Evolutionary conservation across 2,329 filamentous ascomycete species (phyloP).

Genomic region (Elsinoe arachidis): DNA sequence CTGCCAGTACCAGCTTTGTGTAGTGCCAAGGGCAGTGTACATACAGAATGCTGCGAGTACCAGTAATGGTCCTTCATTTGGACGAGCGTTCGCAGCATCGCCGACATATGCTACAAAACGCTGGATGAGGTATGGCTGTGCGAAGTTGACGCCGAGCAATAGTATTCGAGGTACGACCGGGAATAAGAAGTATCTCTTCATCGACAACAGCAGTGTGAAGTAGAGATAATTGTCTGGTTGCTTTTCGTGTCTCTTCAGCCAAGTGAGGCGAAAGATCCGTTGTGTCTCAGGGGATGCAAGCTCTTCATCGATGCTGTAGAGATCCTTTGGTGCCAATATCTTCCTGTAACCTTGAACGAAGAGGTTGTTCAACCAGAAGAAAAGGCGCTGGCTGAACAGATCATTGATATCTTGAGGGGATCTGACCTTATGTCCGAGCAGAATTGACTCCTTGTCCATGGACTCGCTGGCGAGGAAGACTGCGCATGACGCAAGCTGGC

Average conservation of each 20-base stretch:
- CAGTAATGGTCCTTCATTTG: constrained; percentile 22
- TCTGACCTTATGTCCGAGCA: constrained; percentile 17
- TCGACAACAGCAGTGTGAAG: constrained; percentile 18
- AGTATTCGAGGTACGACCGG: constrained; percentile 21
- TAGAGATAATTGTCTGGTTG: constrained; percentile 13
- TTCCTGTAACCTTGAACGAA: constrained; percentile 24
- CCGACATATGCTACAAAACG: constrained; percentile 21
- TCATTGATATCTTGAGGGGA: constrained; percentile 31
- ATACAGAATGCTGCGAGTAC: constrained; percentile 23
- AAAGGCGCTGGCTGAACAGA: constrained; percentile 29
- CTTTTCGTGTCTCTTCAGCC: constrained; percentile 17
- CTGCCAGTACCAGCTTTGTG: constrained; percentile 22
- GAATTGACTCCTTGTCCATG: constrained; percentile 21
- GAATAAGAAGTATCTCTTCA: constrained; percentile 20
- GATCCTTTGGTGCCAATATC: constrained; percentile 22
- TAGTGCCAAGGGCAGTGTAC: constrained; percentile 20
- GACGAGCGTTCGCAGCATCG: constrained; percentile 11
- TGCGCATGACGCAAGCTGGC: constrained; percentile 20
- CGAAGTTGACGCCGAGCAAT: constrained; percentile 18
- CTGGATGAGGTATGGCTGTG: constrained; percentile 24
- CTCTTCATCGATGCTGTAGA: constrained; percentile 23
- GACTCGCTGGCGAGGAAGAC: constrained; percentile 24
- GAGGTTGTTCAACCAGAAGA: constrained; percentile 31
- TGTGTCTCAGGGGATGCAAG: constrained; percentile 19
- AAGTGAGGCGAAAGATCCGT: constrained; percentile 18